Base-by-base conservation (phyloP, 257 asterid species). In the Eucommia ulmoides region DNA sequence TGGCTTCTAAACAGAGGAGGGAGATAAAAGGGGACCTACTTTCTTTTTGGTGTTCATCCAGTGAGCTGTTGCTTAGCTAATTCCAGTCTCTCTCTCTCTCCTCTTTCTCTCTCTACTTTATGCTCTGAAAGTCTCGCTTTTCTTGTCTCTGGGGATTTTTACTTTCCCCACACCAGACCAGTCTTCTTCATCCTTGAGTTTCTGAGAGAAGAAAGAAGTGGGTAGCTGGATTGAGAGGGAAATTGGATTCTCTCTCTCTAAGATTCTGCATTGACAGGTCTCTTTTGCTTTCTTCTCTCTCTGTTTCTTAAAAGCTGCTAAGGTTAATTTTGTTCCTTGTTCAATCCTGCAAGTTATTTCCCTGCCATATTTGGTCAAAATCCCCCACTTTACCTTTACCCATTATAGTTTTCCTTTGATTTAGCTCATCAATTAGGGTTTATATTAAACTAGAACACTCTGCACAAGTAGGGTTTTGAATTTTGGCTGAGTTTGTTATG, bases 11-110 rank as follows among this genome's bases (percentile, higher is more conserved):
- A 53, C 51, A 38, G 61, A 60, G n/a, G n/a, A 64, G 57, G 50
- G 53, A 53, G 60, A n/a, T n/a, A 71, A 69, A 79, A 81, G 84
- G 77, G 96, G 80, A 80, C 80, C 96, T 85, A 80, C 91, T 84
- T 79, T 85, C 82, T 55, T 74, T 69, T 65, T n/a, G n/a, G n/a
- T n/a, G n/a, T 52, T 69, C 61, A 70, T 59, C 67, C 64, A 56
- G 61, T 74, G 84, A 79, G 84, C 77, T 78, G 82, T 84, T 71
- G 51, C 76, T 74, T 69, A 62, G 67, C 79, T 74, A 67, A 63
- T 65, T 74, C 73, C n/a, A n/a, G n/a, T n/a, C n/a, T n/a, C n/a
- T n/a, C 75, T 71, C 56, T 62, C 66, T 58, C 55, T 66, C 65
- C 64, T 59, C 63, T n/a, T n/a, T n/a, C 72, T 60, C 60, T 75